Evolutionary conservation across 805 yeast species (phyloP).

Genomic region (Nadsonia fulvescens): DNA sequence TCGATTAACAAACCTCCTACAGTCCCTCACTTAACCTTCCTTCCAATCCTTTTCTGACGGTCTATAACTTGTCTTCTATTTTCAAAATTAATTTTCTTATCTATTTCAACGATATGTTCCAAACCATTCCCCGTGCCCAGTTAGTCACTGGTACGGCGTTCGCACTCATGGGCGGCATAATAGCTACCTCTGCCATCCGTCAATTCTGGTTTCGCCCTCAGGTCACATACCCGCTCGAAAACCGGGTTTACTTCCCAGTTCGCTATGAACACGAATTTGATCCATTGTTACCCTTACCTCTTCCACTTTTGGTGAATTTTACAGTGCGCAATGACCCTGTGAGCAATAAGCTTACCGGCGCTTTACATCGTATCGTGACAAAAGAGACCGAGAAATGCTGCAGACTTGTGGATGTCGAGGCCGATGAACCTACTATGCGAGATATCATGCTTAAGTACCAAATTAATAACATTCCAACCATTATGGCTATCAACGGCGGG

Average conservation of each 20-base stretch:
- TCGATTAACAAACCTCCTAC: too few relatives aligned
- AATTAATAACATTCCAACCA: constrained; percentile 40
- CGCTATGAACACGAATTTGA: constrained; percentile 43
- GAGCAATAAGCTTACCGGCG: constrained; percentile 44
- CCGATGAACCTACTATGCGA: constrained; percentile 45
- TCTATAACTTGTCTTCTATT: too few relatives aligned
- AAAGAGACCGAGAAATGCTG: constrained; percentile 32
- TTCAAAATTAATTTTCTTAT: too few relatives aligned
- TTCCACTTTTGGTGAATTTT: constrained; percentile 56
- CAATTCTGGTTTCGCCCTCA: too few relatives aligned
- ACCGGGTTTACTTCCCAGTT: constrained; percentile 34
- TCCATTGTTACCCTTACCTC: constrained; percentile 28
- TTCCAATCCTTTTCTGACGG: too few relatives aligned
- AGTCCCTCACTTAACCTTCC: too few relatives aligned
- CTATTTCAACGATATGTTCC: too few relatives aligned
- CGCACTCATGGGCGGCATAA: too few relatives aligned
- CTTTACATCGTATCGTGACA: constrained; percentile 34
- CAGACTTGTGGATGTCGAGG: constrained; percentile 52
- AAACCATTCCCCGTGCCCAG: too few relatives aligned
- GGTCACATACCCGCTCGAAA: too few relatives aligned
- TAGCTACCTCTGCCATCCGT: too few relatives aligned
- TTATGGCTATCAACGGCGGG: constrained; percentile 51
- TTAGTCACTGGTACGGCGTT: too few relatives aligned
- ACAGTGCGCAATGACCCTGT: constrained; percentile 46
- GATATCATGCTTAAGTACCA: constrained; percentile 41